Evolutionary conservation across 371 early-diverging fungal genomes (phyloP).

Genomic region (Mitosporidium daphniae): DNA sequence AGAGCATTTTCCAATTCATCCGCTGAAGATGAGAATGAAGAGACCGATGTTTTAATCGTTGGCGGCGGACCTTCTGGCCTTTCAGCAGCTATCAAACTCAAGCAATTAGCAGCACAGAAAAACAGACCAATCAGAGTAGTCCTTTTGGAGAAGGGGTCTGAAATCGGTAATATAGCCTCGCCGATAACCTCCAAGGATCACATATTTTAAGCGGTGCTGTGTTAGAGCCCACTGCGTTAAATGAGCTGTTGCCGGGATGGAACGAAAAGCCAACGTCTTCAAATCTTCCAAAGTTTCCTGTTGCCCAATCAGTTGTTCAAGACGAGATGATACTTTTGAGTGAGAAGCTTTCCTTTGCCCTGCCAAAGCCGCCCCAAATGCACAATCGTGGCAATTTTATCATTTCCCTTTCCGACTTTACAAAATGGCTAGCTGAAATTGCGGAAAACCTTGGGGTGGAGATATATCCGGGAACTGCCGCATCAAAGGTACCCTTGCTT

Average conservation of each 20-base stretch:
- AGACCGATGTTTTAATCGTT: slow-evolving; percentile 62
- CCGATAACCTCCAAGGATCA: slow-evolving; percentile 13
- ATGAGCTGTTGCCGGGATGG: slow-evolving; percentile 86
- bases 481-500: slow-evolving; percentile 20
- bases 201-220: slow-evolving; percentile 81
- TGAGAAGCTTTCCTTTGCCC: slow-evolving; percentile 26
- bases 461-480: slow-evolving; percentile 63
- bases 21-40: neutral
- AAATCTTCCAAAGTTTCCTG: slow-evolving; percentile 17
- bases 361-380: slow-evolving; percentile 84
- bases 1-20: slow-evolving; percentile 1
- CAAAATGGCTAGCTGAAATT: slow-evolving; percentile 73
- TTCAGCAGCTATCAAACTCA: slow-evolving; percentile 58
- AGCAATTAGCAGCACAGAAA: slow-evolving; percentile 42
- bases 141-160: slow-evolving; percentile 65
- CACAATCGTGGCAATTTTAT: slow-evolving; percentile 81
- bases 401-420: slow-evolving; percentile 54
- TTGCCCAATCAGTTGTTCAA: slow-evolving; percentile 38
- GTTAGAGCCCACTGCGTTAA: slow-evolving; percentile 49
- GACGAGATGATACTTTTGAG: slow-evolving; percentile 61
- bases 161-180: slow-evolving; percentile 19
- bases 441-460: slow-evolving; percentile 82
- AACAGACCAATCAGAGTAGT: slow-evolving; percentile 54
- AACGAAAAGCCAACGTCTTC: slow-evolving; percentile 19
- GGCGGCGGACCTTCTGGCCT: slow-evolving; percentile 81